phyloP scores from a whole-genome alignment of 768 basidiomycete genomes.

The Suillus fuscotomentosus region DNA sequence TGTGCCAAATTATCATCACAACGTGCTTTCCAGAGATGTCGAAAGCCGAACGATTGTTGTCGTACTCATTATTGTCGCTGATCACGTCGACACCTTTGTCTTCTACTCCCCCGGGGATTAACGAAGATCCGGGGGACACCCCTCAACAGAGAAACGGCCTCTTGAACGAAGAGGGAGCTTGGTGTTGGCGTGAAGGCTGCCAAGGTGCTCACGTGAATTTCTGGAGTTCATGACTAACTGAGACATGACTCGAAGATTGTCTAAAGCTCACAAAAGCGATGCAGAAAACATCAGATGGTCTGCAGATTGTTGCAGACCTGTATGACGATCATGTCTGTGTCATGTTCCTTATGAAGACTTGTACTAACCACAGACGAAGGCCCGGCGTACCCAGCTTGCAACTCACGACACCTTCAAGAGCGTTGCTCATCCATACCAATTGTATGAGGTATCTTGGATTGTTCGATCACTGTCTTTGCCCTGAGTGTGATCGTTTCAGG shows the following conservation, averaged over 20 bases:
- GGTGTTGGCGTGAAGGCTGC: conserved; percentile 87
- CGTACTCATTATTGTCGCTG: conserved; percentile 70
- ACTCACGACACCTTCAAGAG: conserved; percentile 77
- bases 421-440: conserved; percentile 70
- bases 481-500: conserved; percentile 36
- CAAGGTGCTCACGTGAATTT: conserved; percentile 41
- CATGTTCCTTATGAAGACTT: neutral
- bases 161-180: conserved; percentile 70
- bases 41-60: conserved; percentile 69
- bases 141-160: conserved; percentile 49
- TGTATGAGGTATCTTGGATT: conserved; percentile 56
- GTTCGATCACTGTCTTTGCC: neutral
- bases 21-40: conserved; percentile 61
- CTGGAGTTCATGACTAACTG: neutral
- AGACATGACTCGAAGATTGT: conserved; percentile 49
- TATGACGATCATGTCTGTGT: conserved; percentile 73
- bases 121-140: conserved; percentile 45
- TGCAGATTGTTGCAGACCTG: conserved; percentile 74
- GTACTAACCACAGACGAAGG: conserved; percentile 41
- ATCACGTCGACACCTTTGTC: conserved; percentile 68
- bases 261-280: conserved; percentile 75
- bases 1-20: neutral
- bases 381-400: conserved; percentile 65
- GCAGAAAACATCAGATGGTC: conserved; percentile 69
- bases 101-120: conserved; percentile 44